phyloP scores from a whole-genome alignment of 495 filamentous ascomycete genomes.

The Lophiotrema nucula region DNA sequence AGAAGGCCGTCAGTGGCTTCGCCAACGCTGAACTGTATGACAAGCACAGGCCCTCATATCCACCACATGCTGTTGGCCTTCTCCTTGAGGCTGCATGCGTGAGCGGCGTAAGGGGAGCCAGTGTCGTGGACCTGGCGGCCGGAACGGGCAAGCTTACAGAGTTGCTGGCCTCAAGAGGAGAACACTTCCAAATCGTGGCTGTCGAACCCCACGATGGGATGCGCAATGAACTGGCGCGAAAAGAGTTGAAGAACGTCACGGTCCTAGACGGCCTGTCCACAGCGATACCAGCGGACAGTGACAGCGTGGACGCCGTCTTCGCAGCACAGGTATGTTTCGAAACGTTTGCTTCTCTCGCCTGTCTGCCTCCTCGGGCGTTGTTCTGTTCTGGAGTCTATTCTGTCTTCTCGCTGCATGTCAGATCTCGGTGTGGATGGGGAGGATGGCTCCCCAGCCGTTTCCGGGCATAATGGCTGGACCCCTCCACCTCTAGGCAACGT shows the following conservation, averaged over 20 bases:
- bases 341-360: not conserved
- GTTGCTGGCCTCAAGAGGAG: slow-evolving; percentile 50
- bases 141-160: slow-evolving; percentile 70
- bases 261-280: slow-evolving; percentile 55
- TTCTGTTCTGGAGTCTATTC: not conserved
- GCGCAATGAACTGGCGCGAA: slow-evolving; percentile 54
- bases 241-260: slow-evolving; percentile 50
- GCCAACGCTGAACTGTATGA: slow-evolving; percentile 58
- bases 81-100: slow-evolving; percentile 54
- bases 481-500: not conserved
- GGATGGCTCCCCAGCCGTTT: slow-evolving; percentile 9
- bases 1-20: slow-evolving; percentile 49
- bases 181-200: slow-evolving; percentile 57
- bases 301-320: slow-evolving; percentile 61
- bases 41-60: slow-evolving; percentile 61
- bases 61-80: slow-evolving; percentile 50
- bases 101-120: slow-evolving; percentile 42
- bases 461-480: not conserved
- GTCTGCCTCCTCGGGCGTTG: not conserved
- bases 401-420: too few relatives aligned
- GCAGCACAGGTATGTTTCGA: slow-evolving; percentile 57
- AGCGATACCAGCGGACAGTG: slow-evolving; percentile 52
- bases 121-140: slow-evolving; percentile 61
- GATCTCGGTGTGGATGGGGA: too few relatives aligned
- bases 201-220: slow-evolving; percentile 63